phyloP scores from a whole-genome alignment of 768 basidiomycete species.

The Rhizopogon vinicolor region DNA sequence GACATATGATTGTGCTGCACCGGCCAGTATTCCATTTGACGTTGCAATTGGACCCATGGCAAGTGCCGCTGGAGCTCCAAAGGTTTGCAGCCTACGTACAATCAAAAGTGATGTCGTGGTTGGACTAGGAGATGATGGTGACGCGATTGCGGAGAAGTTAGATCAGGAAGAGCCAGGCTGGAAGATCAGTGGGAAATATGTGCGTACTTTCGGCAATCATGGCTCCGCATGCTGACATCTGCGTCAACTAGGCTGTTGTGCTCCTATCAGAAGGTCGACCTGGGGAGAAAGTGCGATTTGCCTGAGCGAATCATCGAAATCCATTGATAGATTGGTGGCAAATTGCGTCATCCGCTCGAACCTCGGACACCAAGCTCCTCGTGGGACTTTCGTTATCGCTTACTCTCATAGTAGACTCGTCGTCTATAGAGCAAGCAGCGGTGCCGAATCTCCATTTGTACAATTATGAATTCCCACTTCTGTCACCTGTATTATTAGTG shows the following conservation, averaged over 20 bases:
- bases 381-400: no score
- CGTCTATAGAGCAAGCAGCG: neutral
- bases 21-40: slow-evolving; percentile 84
- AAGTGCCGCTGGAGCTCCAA: slow-evolving; percentile 81
- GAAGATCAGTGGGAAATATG: slow-evolving; percentile 98
- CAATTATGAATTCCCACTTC: neutral
- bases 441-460: neutral
- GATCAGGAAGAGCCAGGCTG: slow-evolving; percentile 87
- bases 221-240: slow-evolving; percentile 9
- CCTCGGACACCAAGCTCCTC: no score
- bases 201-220: slow-evolving; percentile 35
- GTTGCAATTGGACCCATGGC: slow-evolving; percentile 92
- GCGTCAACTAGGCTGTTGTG: slow-evolving; percentile 64
- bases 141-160: slow-evolving; percentile 69
- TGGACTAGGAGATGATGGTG: slow-evolving; percentile 66
- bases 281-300: slow-evolving; percentile 82
- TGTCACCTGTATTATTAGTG: neutral
- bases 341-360: neutral
- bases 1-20: slow-evolving; percentile 83
- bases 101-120: slow-evolving; percentile 97
- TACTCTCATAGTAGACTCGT: neutral
- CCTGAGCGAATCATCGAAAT: slow-evolving; percentile 24
- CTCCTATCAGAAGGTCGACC: slow-evolving; percentile 85
- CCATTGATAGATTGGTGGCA: neutral
- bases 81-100: slow-evolving; percentile 81